A percentile compares a stretch with the other conserved stretches of the same genome.
Evolutionary conservation across 805 yeast species (phyloP).

Genomic region (Candida germanica): DNA sequence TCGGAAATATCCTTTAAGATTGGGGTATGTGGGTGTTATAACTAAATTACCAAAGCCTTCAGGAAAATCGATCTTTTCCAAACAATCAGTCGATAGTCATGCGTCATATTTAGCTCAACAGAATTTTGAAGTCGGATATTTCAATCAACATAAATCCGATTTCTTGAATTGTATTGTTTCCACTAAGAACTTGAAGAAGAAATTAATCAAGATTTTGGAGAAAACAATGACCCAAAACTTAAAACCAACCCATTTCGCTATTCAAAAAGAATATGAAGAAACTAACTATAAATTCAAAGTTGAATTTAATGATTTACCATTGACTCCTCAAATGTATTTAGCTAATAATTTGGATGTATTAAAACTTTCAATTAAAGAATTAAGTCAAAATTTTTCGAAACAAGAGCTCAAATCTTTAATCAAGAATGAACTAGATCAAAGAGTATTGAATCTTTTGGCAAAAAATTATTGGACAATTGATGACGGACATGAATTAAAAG

Average conservation of each 20-base stretch:
- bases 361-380: constrained; percentile 82
- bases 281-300: constrained; percentile 90
- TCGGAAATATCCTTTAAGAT: constrained; percentile 80
- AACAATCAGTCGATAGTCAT: constrained; percentile 46
- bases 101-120: constrained; percentile 68
- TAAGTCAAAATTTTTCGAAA: constrained; percentile 78
- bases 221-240: constrained; percentile 86
- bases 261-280: constrained; percentile 90
- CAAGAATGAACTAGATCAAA: constrained; percentile 84
- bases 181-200: constrained; percentile 69
- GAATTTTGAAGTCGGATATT: constrained; percentile 53
- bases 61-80: constrained; percentile 41
- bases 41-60: constrained; percentile 61
- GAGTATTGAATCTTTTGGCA: constrained; percentile 81
- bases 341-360: constrained; percentile 88
- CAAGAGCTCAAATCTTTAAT: constrained; percentile 75
- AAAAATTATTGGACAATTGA: constrained; percentile 82
- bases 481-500: constrained; percentile 49
- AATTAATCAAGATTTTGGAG: constrained; percentile 83
- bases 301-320: constrained; percentile 89
- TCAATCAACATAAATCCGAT: constrained; percentile 58
- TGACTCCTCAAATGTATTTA: constrained; percentile 91
- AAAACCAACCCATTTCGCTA: constrained; percentile 80
- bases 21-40: constrained; percentile 99
- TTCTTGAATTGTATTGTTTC: constrained; percentile 70